Base-by-base conservation (phyloP, 2,329 filamentous ascomycete species). In the Drechslerella coelobrocha region DNA sequence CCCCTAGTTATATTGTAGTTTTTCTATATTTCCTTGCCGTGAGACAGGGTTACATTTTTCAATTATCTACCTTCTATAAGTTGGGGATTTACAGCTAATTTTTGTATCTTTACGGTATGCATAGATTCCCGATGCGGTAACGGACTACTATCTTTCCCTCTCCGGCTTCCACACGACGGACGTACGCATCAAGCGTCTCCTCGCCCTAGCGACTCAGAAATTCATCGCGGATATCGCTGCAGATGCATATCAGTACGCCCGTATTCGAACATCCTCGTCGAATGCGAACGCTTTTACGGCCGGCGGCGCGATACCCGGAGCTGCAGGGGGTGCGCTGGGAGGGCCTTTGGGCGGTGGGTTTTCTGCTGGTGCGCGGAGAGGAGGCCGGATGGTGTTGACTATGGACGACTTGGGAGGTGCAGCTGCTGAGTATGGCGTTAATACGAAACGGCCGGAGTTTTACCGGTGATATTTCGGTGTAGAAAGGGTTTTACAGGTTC, bases 361-460 rank as follows among this genome's bases (percentile, higher is more conserved):
- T 14, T 94, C 74, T 41, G 73, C 93, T 73, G 93, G 93, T 75
- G 92, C 92, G 0, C 90, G 92, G 76, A 92, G 92, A 26, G 90
- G 91, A 81, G 96, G 95, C 73, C 85, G 92, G 73, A 97, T 94
- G 17, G 93, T 99, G 61, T 83, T 99, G 72, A 97, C 94, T 0
- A 97, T 99, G 94, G 94, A 99, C 81, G 94, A 99, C 79, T 80
- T 99, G 76, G 94, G 94, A 14, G 97, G 97, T 92, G 94, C 94
- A 0, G 93, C 97, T 27, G 90, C 90, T 29, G 94, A 99, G 82
- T 99, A 97, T 78, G 94, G 94, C 0, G 92, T 99, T 56, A 99
- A 96, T 78, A 90, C 97, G 57, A 97, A 96, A 86, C 85, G 94
- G 73, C 92, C 93, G 77, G 94, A 99, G 81, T 99, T 97, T 78